Base-by-base conservation (phyloP, 2,329 filamentous ascomycete genomes). In the Dissoconium aciculare region DNA sequence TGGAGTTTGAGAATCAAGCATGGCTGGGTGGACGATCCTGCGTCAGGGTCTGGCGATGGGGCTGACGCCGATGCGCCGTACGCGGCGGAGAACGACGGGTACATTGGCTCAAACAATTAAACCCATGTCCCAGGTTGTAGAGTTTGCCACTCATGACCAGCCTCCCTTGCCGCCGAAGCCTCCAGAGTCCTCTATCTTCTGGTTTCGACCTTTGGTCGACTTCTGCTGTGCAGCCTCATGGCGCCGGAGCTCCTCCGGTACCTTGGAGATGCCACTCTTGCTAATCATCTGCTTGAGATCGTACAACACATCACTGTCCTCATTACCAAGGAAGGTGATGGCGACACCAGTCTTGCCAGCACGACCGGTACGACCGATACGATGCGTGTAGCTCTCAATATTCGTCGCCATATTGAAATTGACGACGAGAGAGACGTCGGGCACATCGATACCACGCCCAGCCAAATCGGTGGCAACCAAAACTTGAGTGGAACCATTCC, bases 341-440 rank as follows among this genome's bases (percentile, higher is more conserved):
- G 89, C 81, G 30, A 93, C 76, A 76, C 89, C 89, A 45, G 72
- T 85, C 71, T 95, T 95, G 39, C 89, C 89, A 2, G 89, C 89
- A 74, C 89, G 79, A 66, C 89, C 89, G 2, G 89, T 98, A 62
- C 89, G 78, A 56, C 89, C 89, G 49, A 98, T 79, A 62, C 89
- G 77, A 65, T 98, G 89, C 2, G 87, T 95, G 55, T 98, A 98
- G 51, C 73, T 78, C 60, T 98, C 89, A 44, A 98, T 95, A 44
- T 67, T 83, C 9, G 63, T 74, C 1, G 89, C 79, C 89, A 98
- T 95, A 66, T 95, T 98, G 71, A 95, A 98, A 63, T 98, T 98
- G 54, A 98, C 69, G 34, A 98, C 89, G 37, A 98, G 69, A 39
- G 73, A 81, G 24, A 98, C 89, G 51, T 95, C 89, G 0, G 80